Evolutionary conservation across 2,329 filamentous ascomycete genomes (phyloP).

Genomic region (Aspergillus persii): DNA sequence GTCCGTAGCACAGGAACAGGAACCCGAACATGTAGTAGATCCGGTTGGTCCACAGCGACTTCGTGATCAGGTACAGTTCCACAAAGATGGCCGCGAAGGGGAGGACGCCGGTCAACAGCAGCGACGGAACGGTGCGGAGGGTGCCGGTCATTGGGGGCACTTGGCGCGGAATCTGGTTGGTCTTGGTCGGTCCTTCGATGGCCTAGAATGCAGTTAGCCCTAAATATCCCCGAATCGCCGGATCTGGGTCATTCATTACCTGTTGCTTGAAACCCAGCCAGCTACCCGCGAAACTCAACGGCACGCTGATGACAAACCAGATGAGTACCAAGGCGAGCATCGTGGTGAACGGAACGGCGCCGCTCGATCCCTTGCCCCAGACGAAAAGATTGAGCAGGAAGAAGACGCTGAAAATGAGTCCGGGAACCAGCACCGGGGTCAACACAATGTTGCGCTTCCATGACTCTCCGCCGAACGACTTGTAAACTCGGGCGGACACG

Average conservation of each 20-base stretch:
- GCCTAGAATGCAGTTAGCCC: constrained; percentile 36
- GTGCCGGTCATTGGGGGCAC: constrained; percentile 83
- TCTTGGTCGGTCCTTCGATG: constrained; percentile 79
- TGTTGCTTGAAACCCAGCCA: constrained; percentile 85
- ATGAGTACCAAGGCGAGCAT: constrained; percentile 93
- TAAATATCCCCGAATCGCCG: neutral
- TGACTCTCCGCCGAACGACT: constrained; percentile 83
- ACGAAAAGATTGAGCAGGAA: constrained; percentile 96
- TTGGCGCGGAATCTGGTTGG: constrained; percentile 97
- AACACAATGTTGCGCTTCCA: constrained; percentile 93
- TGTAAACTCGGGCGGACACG: constrained; percentile 85
- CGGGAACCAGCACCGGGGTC: constrained; percentile 82
- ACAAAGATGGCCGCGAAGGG: constrained; percentile 97
- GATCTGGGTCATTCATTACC: constrained; percentile 23
- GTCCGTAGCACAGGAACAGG: constrained; percentile 92
- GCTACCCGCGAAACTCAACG: constrained; percentile 82
- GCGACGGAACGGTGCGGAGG: constrained; percentile 80
- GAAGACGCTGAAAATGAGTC: constrained; percentile 80
- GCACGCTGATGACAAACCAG: constrained; percentile 96
- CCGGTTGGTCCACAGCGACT: constrained; percentile 95
- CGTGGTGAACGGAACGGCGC: constrained; percentile 91
- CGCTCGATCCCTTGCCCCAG: constrained; percentile 88
- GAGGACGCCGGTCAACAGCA: constrained; percentile 86
- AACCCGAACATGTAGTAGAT: constrained; percentile 99
- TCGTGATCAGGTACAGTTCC: constrained; percentile 99